phyloP scores from a whole-genome alignment of 2,329 filamentous ascomycete genomes.

The Colletotrichum nymphaeae region DNA sequence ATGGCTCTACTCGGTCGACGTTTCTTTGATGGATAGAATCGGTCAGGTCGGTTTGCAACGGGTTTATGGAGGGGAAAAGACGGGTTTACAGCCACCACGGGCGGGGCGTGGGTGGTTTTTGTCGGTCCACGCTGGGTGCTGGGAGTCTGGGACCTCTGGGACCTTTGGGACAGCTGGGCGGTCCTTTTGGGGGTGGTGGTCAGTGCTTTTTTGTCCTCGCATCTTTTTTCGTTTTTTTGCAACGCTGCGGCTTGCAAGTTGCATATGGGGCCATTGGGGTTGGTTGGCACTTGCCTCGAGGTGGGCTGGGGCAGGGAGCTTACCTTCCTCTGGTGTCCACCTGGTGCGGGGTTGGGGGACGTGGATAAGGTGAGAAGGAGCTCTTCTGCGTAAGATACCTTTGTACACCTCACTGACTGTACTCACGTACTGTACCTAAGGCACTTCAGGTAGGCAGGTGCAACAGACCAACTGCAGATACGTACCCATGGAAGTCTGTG shows the following conservation, averaged over 20 bases:
- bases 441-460: not conserved
- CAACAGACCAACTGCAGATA: not conserved
- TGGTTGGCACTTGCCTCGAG: not conserved
- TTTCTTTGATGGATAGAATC: constrained; percentile 36
- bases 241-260: not conserved
- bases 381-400: too few relatives aligned
- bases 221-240: not conserved
- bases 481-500: not conserved
- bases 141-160: too few relatives aligned
- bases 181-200: not conserved
- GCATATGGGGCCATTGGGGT: not conserved
- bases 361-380: constrained; percentile 6
- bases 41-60: constrained; percentile 44
- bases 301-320: not conserved
- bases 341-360: constrained; percentile 4
- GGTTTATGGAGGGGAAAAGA: constrained; percentile 41
- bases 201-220: constrained; percentile 1
- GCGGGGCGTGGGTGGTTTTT: constrained; percentile 33
- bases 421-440: too few relatives aligned
- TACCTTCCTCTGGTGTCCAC: not conserved
- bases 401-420: too few relatives aligned
- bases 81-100: constrained; percentile 28
- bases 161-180: not conserved
- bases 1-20: constrained; percentile 29
- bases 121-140: constrained; percentile 17